Evolutionary conservation across 768 basidiomycete genomes (phyloP).

Genomic region (Gloeophyllum trabeum): DNA sequence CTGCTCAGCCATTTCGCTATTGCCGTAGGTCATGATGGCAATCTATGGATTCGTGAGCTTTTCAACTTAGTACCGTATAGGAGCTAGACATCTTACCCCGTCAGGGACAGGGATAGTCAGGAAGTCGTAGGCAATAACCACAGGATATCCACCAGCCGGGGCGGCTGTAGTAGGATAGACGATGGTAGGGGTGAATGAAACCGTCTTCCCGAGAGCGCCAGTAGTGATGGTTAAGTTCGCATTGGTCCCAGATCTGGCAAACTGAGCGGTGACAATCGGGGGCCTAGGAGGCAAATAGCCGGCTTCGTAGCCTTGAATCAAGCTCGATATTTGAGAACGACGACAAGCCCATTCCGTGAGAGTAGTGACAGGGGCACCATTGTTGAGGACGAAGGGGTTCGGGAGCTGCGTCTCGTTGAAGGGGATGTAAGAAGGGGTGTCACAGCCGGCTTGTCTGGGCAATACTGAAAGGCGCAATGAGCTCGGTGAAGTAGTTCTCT

Average conservation of each 20-base stretch:
- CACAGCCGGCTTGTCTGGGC: neutral
- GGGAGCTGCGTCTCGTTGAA: constrained; percentile 6
- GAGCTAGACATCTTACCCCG: neutral
- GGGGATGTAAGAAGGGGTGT: neutral
- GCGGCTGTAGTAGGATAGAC: neutral
- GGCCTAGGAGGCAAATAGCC: neutral
- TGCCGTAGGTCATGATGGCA: constrained; percentile 3
- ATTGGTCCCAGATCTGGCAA: neutral
- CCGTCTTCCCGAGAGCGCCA: neutral
- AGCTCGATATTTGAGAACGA: neutral
- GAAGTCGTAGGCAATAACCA: neutral
- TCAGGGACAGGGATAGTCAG: neutral
- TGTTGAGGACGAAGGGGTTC: constrained; percentile 8
- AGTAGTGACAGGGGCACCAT: constrained; percentile 6
- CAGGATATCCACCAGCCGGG: neutral
- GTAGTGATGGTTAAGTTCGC: neutral
- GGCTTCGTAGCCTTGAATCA: neutral
- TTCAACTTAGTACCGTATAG: neutral
- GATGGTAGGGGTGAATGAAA: neutral
- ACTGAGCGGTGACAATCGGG: neutral
- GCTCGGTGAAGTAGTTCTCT: neutral
- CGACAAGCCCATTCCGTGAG: constrained; percentile 1
- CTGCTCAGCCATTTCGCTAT: constrained; percentile 5
- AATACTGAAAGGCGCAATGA: neutral
- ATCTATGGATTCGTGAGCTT: neutral